phyloP scores from a whole-genome alignment of 352 stramenopile species.

The Phytophthora tubulina region DNA sequence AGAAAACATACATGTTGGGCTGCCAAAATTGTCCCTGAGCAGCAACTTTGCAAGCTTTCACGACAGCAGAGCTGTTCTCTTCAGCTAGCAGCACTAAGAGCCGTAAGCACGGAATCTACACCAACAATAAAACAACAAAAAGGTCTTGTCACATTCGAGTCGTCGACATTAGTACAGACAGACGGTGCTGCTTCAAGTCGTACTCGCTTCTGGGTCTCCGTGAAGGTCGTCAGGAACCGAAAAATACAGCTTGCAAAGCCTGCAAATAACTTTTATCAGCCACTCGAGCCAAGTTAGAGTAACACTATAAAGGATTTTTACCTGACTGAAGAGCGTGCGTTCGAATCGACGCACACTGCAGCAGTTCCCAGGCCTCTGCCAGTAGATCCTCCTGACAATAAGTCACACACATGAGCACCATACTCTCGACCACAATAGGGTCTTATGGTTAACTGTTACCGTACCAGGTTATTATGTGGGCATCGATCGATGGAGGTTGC shows the following conservation, averaged over 20 bases:
- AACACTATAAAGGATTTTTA: constrained; percentile 19
- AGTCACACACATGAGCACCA: no score
- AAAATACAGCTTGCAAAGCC: constrained; percentile 72
- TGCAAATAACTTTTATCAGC: constrained; percentile 25
- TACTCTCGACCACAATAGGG: neutral
- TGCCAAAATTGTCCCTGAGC: constrained; percentile 76
- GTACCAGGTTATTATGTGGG: constrained; percentile 67
- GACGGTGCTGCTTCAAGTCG: constrained; percentile 15
- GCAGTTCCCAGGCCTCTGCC: constrained; percentile 58
- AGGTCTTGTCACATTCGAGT: constrained; percentile 10
- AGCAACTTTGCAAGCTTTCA: constrained; percentile 67
- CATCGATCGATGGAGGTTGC: constrained; percentile 67
- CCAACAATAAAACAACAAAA: constrained; percentile 15
- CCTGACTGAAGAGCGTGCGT: constrained; percentile 58
- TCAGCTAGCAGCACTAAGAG: constrained; percentile 68
- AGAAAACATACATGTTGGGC: constrained; percentile 85
- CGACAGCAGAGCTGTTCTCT: constrained; percentile 57
- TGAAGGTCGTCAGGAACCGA: constrained; percentile 60
- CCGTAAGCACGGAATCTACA: constrained; percentile 63
- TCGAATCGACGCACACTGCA: constrained; percentile 59
- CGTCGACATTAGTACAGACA: constrained; percentile 9
- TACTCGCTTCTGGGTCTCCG: constrained; percentile 68
- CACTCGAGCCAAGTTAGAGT: neutral
- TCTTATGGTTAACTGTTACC: neutral
- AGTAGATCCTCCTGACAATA: constrained; percentile 62